phyloP scores from a whole-genome alignment of 495 filamentous ascomycete genomes.

The Tuber microsphaerosporum region DNA sequence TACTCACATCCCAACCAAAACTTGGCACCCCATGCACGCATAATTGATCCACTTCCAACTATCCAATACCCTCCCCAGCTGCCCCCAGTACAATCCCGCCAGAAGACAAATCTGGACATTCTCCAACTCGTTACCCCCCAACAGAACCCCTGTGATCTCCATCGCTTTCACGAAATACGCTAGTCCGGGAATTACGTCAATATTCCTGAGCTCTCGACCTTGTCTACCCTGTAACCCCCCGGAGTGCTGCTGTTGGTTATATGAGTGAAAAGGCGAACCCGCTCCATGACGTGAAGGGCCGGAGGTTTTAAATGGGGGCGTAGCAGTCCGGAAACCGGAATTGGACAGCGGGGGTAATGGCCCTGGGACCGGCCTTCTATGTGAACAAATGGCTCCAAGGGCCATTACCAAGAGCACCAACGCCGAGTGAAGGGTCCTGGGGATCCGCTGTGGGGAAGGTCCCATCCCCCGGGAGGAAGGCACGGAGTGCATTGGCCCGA shows the following conservation, averaged over 20 bases:
- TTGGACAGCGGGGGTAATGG: slow-evolving; percentile 27
- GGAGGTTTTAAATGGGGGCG: slow-evolving; percentile 33
- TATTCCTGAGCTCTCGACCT: slow-evolving; percentile 50
- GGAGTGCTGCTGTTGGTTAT: slow-evolving; percentile 17
- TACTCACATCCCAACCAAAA: slow-evolving; percentile 69
- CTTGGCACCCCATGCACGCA: slow-evolving; percentile 67
- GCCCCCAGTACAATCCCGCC: slow-evolving; percentile 80
- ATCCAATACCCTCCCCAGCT: slow-evolving; percentile 77
- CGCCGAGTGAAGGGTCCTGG: slow-evolving; percentile 57
- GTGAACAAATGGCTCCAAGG: slow-evolving; percentile 72
- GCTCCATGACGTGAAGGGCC: slow-evolving; percentile 30
- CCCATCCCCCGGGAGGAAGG: slow-evolving; percentile 19
- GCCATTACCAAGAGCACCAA: slow-evolving; percentile 77
- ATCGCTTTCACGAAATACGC: slow-evolving; percentile 81
- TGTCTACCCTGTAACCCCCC: slow-evolving; percentile 11
- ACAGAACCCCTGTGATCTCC: slow-evolving; percentile 74
- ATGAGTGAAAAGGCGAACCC: slow-evolving; percentile 31
- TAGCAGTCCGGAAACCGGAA: slow-evolving; percentile 26
- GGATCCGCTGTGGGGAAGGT: slow-evolving; percentile 27
- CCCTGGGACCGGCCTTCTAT: slow-evolving; percentile 41
- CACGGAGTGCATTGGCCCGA: slow-evolving; percentile 22
- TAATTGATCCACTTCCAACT: slow-evolving; percentile 81
- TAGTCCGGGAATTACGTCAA: slow-evolving; percentile 83
- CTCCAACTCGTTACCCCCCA: slow-evolving; percentile 66
- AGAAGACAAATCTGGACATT: slow-evolving; percentile 82